Conservation (phyloP, 805 yeast species). For the Candida oleophila region DNA sequence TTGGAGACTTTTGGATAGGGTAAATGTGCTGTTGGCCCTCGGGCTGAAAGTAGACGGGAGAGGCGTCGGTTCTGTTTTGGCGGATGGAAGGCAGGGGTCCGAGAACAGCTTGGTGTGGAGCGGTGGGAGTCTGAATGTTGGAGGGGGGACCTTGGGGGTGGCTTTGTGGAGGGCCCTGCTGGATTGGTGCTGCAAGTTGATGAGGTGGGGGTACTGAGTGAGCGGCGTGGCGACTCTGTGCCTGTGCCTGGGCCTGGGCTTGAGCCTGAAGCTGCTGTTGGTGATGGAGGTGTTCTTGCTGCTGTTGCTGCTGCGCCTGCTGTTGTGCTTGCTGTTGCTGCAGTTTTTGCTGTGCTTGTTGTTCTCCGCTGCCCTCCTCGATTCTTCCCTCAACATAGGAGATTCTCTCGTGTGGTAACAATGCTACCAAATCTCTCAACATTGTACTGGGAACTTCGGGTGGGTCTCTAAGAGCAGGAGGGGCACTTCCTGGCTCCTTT, state of each 20-base stretch:
- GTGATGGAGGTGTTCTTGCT: constrained; percentile 14
- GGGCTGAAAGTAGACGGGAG: constrained; percentile 5
- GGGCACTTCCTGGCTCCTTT: constrained; percentile 39
- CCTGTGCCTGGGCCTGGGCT: constrained; percentile 11
- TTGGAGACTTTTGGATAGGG: constrained; percentile 2
- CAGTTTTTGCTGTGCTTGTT: constrained; percentile 11
- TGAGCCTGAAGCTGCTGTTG: constrained; percentile 9
- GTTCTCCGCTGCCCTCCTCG: constrained; percentile 23
- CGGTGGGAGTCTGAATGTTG: background rate
- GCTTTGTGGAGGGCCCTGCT: constrained; percentile 2
- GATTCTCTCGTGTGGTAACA: constrained; percentile 41
- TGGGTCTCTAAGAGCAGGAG: constrained; percentile 43
- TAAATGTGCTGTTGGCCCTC: constrained; percentile 11
- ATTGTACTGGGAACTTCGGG: constrained; percentile 47
- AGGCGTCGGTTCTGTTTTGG: background rate
- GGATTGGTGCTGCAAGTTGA: background rate
- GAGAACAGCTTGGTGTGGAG: background rate
- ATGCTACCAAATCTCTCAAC: constrained; percentile 42
- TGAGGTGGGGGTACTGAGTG: background rate
- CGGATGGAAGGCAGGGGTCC: constrained; percentile 9
- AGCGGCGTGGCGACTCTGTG: constrained; percentile 1
- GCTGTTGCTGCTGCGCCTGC: constrained; percentile 16
- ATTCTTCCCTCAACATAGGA: constrained; percentile 31
- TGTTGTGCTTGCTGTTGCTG: constrained; percentile 9
- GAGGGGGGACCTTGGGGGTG: constrained; percentile 10